Conservation (phyloP, 2,329 filamentous ascomycete genomes). For the Dactylella cylindrospora region DNA sequence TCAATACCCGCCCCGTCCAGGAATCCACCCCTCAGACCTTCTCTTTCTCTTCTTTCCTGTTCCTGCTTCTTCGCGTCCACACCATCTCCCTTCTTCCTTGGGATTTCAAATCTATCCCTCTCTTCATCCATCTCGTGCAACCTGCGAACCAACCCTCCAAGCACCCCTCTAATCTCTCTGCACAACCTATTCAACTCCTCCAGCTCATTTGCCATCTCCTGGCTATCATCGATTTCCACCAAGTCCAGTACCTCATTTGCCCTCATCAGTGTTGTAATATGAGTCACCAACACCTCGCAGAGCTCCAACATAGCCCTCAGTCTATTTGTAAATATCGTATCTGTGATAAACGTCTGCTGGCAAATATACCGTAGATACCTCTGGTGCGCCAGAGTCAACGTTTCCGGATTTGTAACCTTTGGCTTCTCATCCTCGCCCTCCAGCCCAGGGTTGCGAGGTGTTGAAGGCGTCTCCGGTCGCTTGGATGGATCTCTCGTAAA, state of each 20-base stretch:
- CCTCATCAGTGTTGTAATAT: slow-evolving; percentile 43
- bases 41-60: slow-evolving; percentile 21
- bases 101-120: slow-evolving; percentile 42
- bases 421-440: slow-evolving; percentile 10
- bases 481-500: slow-evolving; percentile 5
- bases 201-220: slow-evolving; percentile 25
- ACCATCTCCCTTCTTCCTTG: slow-evolving; percentile 26
- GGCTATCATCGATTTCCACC: slow-evolving; percentile 22
- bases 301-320: slow-evolving; percentile 45
- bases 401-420: slow-evolving; percentile 40
- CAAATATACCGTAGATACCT: slow-evolving; percentile 37
- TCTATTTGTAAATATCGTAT: slow-evolving; percentile 47
- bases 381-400: slow-evolving; percentile 39
- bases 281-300: slow-evolving; percentile 45
- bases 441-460: slow-evolving; percentile 6
- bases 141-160: slow-evolving; percentile 46
- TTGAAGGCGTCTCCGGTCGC: slow-evolving; percentile 25
- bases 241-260: slow-evolving; percentile 45
- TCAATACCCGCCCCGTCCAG: slow-evolving; percentile 47
- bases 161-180: slow-evolving; percentile 41
- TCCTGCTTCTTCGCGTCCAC: slow-evolving; percentile 20
- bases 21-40: slow-evolving; percentile 18
- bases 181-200: slow-evolving; percentile 43
- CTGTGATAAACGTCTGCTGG: slow-evolving; percentile 46
- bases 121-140: slow-evolving; percentile 49